Base-by-base conservation (phyloP, 2,329 filamentous ascomycete genomes). In the Pyrenochaeta sp. region DNA sequence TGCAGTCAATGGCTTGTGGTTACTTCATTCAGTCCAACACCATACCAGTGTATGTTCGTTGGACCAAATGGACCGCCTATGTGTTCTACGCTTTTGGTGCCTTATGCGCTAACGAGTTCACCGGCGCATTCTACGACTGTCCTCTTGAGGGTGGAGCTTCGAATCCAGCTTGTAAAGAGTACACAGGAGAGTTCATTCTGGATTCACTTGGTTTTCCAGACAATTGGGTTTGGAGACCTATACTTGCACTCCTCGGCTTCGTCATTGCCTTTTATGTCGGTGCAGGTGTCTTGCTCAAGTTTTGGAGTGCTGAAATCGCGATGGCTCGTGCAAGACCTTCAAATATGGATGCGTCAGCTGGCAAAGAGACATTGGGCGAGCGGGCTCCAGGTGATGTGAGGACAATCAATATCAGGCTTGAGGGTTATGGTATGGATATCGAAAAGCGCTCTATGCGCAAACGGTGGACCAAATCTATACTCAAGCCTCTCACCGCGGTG, bases 31-130 rank as follows among this genome's bases (percentile, higher is more conserved):
- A 93, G 72, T 83, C 84, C 10, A 86, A 91, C 52, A 87, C 88
- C 5, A 90, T 93, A 3, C 90, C 91, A 0, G 81, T 93, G 1
- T 93, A 92, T 66, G 86, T 92, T n/a, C 83, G 90, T 54, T 93
- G 91, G 91, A 79, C 91, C 1, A 93, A 92, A 71, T 90, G 87
- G 80, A 83, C 83, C 25, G 84, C 86, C 1, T 89, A 88, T 62
- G 83, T 84, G 24, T 90, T 87, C 70, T 93, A 92, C 67, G 85
- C 84, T 0, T 91, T 93, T 67, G 88, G 90, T 0, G 89, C 90
- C 2, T 83, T 92, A 6, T 86, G 83, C 44, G 86, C 85, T 2
- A 93, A 93, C 61, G 91, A 93, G 68, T 93, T 93, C 54, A 78
- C 86, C 24, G 87, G 85, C 9, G 85, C 84, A 47, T 91, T 93